phyloP scores from a whole-genome alignment of 2,329 filamentous ascomycete genomes.

The Orbilia oligospora region DNA sequence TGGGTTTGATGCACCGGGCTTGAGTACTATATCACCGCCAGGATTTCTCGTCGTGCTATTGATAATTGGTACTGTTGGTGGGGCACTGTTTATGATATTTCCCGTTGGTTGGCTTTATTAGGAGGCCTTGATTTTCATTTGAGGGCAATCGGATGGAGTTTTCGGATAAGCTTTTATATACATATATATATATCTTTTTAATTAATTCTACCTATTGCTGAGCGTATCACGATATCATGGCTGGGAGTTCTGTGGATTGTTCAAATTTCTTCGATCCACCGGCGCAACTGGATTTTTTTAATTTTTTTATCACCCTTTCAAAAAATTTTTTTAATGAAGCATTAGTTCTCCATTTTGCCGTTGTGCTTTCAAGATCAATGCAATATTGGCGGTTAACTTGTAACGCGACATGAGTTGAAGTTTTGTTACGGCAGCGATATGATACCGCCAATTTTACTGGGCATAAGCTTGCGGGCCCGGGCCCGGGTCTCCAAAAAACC shows the following conservation, averaged over 20 bases:
- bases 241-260: not conserved
- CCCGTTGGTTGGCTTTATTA: conserved; percentile 35
- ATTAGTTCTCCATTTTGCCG: not conserved
- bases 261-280: not conserved
- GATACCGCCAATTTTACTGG: conserved; percentile 27
- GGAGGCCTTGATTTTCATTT: not conserved
- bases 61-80: conserved; percentile 16
- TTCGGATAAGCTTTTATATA: conserved; percentile 4
- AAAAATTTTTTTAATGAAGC: not conserved
- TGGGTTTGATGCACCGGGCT: not conserved
- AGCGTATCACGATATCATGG: conserved; percentile 1
- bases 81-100: conserved; percentile 14
- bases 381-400: conserved; percentile 7
- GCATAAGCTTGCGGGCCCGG: conserved; percentile 10
- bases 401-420: conserved; percentile 8
- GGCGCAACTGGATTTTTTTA: not conserved
- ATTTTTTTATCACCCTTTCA: not conserved
- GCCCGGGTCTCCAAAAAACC: not conserved
- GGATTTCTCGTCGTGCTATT: conserved; percentile 31
- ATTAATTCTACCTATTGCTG: conserved; percentile 1
- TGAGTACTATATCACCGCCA: conserved; percentile 12
- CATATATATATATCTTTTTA: too few species aligned
- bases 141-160: not conserved
- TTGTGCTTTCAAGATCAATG: not conserved
- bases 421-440: conserved; percentile 3